Evolutionary conservation across 148 eudicot genomes (phyloP).

Genomic region (Rhododendron ovatum): DNA sequence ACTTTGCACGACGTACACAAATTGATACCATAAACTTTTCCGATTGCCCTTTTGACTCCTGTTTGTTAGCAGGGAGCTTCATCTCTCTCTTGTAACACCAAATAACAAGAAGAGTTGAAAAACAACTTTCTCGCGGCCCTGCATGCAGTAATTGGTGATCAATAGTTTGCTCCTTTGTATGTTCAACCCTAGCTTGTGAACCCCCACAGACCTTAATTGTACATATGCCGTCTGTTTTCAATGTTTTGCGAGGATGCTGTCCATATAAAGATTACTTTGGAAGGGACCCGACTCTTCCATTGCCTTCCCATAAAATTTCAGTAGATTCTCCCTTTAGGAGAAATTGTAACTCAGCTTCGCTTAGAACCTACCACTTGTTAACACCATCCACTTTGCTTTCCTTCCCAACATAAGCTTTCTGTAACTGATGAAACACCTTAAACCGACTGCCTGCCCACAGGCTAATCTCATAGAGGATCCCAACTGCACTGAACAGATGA

Average conservation of each 20-base stretch:
- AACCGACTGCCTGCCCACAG: neutral
- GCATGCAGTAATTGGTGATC: neutral
- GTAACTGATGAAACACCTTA: neutral
- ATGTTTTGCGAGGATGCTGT: neutral
- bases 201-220: neutral
- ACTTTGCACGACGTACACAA: too few species aligned
- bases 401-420: neutral
- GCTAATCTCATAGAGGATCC: neutral
- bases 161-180: neutral
- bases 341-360: neutral
- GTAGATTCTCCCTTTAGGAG: neutral
- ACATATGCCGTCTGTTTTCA: neutral
- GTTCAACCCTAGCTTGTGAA: neutral
- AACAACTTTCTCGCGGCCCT: neutral
- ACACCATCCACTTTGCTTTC: neutral
- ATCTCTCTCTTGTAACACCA: too few species aligned
- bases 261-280: neutral
- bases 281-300: neutral
- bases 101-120: neutral
- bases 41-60: too few species aligned
- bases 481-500: neutral
- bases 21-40: too few species aligned
- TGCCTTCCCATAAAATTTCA: neutral
- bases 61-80: neutral
- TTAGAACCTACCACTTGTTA: neutral